These are phyloP conservation scores for Trametes versicolor DNA, from an alignment of 1,284 basidiomycete genomes.

Conservation along the genomic window DNA sequence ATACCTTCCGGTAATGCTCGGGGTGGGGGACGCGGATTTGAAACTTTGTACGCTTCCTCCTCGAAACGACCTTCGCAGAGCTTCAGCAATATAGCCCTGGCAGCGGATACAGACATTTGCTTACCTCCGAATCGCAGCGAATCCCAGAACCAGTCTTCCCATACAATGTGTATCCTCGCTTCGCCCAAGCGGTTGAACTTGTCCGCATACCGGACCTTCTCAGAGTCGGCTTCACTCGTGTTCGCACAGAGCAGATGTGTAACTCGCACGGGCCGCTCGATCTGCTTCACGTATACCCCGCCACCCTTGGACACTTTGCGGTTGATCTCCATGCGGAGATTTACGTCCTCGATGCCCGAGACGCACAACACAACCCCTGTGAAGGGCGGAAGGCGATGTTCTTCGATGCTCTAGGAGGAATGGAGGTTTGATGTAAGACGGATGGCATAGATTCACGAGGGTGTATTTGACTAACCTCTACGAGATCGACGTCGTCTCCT, in stretches of 20 bases:
- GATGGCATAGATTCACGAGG: too few species aligned
- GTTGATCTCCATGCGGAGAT: conserved; percentile 64
- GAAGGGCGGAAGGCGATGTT: conserved; percentile 74
- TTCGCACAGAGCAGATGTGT: conserved; percentile 75
- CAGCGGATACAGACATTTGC: conserved; percentile 19
- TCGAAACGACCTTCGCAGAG: conserved; percentile 49
- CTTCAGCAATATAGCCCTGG: neutral
- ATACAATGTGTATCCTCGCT: conserved; percentile 74
- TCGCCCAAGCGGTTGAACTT: conserved; percentile 74
- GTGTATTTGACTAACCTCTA: conserved; percentile 44
- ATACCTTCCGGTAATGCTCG: conserved; percentile 43
- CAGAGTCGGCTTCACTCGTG: conserved; percentile 54
- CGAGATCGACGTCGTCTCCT: conserved; percentile 78
- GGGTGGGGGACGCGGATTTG: conserved; percentile 65
- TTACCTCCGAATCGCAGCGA: conserved; percentile 73
- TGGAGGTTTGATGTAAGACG: neutral
- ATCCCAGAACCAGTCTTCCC: conserved; percentile 92
- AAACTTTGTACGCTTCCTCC: conserved; percentile 67
- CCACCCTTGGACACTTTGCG: conserved; percentile 60
- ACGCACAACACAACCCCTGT: conserved; percentile 67
- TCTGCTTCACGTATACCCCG: conserved; percentile 66
- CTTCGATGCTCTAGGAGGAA: conserved; percentile 55
- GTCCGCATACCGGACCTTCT: conserved; percentile 76
- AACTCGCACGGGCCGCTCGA: conserved; percentile 74
- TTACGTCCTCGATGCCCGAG: conserved; percentile 71